Evolutionary conservation across 1,139 yeast genomes (phyloP), one percentile per base, ranked within the genome.

Genomic region (Casaregolazyma suthepensis): DNA sequence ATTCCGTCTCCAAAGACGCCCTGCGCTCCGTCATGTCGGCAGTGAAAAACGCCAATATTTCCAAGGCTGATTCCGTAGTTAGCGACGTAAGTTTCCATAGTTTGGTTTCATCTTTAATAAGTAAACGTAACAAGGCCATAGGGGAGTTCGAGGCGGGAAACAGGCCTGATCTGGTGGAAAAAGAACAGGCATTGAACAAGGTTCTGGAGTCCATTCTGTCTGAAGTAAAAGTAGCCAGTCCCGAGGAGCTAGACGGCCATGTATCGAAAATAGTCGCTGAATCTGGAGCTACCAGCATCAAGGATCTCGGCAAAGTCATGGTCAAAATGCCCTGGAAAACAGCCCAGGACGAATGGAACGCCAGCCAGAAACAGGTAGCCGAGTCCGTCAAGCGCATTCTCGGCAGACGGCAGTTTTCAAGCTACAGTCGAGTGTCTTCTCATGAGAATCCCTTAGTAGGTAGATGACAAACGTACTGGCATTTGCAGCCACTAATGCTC

Each of bases 11-110:
- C 58, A 82, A 82, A 62, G 81, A 78, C 50, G 82, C 85, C 1
- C 74, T 83, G 45, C 75, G 83, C 58, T 74, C 79, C 13, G 71
- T 83, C 10, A 69, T 83, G 63, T 74, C 86, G 4, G 78, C 76
- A 17, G 76, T 82, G 57, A 83, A 83, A 67, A 83, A 83, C 67
- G 73, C 78, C 51, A 85, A 82, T 61, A 79, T 83, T 52, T 81
- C 78, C 45, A 73, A 75, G 51, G 65, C 71, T 10, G 78, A 71
- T 5, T 68, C 75, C 5, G 69, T 74, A 20, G 68, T 73, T 40
- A 76, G 77, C 51, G 85, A 82, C 60, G 76, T 76, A 52, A 66
- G 71, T 17, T 66, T 83, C 40, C 75, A 72, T 56, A 81, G 79
- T 52, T 64, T 79, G 13, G 71, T 79, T 53, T 63, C 71, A 20